These are phyloP conservation scores for Leptodontidium sp. DNA, from an alignment of 2,329 filamentous ascomycete genomes.

Conservation along the genomic window DNA sequence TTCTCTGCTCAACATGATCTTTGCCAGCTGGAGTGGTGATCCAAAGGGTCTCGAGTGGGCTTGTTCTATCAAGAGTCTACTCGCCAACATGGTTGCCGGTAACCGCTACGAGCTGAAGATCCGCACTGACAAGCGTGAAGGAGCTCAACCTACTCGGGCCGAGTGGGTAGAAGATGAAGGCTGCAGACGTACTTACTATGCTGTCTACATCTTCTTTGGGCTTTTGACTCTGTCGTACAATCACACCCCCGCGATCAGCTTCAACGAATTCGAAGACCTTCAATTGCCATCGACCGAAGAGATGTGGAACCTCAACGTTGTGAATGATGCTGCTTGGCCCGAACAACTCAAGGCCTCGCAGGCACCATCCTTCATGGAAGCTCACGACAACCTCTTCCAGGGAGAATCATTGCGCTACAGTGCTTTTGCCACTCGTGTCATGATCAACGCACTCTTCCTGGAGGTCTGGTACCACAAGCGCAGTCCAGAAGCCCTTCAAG, in stretches of 20 bases:
- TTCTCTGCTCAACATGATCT: constrained; percentile 97
- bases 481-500: constrained; percentile 95
- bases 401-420: constrained; percentile 91
- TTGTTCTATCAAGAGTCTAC: constrained; percentile 96
- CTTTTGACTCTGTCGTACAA: constrained; percentile 95
- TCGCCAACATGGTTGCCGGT: constrained; percentile 98
- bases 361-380: constrained; percentile 88
- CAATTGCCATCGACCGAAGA: constrained; percentile 93
- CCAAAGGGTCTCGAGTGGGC: constrained; percentile 98
- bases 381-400: constrained; percentile 95
- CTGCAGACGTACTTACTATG: constrained; percentile 95
- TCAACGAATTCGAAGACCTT: constrained; percentile 96
- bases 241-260: constrained; percentile 96
- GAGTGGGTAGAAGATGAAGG: constrained; percentile 99
- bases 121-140: constrained; percentile 86
- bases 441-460: constrained; percentile 98
- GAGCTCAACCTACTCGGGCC: constrained; percentile 75
- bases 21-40: constrained; percentile 98
- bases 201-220: constrained; percentile 99
- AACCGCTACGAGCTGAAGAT: constrained; percentile 97
- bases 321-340: constrained; percentile 84
- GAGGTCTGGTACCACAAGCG: constrained; percentile 99
- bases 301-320: constrained; percentile 85
- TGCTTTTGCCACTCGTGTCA: constrained; percentile 94
- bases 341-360: constrained; percentile 77